These are phyloP conservation scores for Angophora floribunda DNA, from an alignment of 345 rosid species.

Conservation along the genomic window DNA sequence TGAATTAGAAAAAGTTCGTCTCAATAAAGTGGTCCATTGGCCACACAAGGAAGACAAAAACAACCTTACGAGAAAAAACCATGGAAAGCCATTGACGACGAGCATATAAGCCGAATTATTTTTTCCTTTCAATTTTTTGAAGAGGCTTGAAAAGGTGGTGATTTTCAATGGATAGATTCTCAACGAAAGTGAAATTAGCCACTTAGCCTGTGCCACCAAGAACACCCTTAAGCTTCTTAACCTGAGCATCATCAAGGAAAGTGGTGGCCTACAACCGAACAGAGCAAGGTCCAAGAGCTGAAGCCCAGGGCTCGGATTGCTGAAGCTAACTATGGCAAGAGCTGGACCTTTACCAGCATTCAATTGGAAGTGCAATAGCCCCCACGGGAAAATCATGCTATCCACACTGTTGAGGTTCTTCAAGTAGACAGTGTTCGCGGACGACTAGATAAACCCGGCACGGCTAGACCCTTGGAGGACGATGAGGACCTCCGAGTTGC, in stretches of 20 bases:
- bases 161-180: no score
- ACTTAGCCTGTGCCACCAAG: slow-evolving; percentile 52
- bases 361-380: slow-evolving; percentile 63
- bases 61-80: no score
- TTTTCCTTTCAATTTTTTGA: no score
- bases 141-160: no score
- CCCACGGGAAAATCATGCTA: slow-evolving; percentile 66
- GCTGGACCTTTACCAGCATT: slow-evolving; percentile 37
- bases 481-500: slow-evolving; percentile 45
- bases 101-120: no score
- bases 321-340: slow-evolving; percentile 50
- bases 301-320: slow-evolving; percentile 61
- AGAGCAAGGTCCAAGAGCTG: slow-evolving; percentile 60
- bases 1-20: no score
- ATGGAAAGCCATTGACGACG: no score
- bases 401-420: slow-evolving; percentile 39
- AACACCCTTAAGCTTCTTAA: no score
- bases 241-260: slow-evolving; percentile 26
- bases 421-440: slow-evolving; percentile 46
- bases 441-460: slow-evolving; percentile 63
- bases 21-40: no score
- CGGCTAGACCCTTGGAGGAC: slow-evolving; percentile 48
- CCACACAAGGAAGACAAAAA: no score
- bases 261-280: slow-evolving; percentile 40
- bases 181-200: no score